phyloP scores from a whole-genome alignment of 768 basidiomycete genomes.

The Ephemerocybe angulata region DNA sequence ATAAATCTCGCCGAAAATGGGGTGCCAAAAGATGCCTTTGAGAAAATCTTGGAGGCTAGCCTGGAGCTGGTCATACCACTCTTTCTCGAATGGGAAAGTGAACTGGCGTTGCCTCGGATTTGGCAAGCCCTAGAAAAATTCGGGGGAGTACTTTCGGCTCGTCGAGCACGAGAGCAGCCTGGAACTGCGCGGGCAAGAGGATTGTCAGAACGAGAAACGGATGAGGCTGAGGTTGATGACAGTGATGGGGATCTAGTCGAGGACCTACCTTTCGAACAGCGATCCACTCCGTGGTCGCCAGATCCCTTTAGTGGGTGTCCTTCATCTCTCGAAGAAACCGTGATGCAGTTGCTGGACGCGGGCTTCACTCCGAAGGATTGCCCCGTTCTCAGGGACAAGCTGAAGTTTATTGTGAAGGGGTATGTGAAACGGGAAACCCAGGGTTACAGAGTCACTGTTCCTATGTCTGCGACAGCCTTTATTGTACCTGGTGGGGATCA shows the following conservation, averaged over 20 bases:
- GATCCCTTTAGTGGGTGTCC: constrained; percentile 62
- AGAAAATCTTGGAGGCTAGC: constrained; percentile 32
- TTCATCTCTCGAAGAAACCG: constrained; percentile 60
- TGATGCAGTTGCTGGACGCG: constrained; percentile 52
- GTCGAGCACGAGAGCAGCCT: constrained; percentile 33
- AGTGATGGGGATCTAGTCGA: constrained; percentile 33
- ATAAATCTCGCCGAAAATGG: constrained; percentile 66
- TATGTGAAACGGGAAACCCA: constrained; percentile 39
- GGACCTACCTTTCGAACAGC: constrained; percentile 29
- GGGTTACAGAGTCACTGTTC: constrained; percentile 47
- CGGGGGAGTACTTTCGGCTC: constrained; percentile 40
- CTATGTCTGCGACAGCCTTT: constrained; percentile 59
- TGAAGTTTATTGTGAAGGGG: constrained; percentile 44
- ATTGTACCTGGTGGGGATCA: constrained; percentile 49
- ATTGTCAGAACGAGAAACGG: constrained; percentile 34
- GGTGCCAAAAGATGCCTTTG: constrained; percentile 42
- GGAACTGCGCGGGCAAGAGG: constrained; percentile 45
- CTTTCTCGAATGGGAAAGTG: constrained; percentile 43
- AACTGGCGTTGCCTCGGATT: constrained; percentile 33
- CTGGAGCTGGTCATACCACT: constrained; percentile 34
- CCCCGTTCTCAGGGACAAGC: constrained; percentile 50
- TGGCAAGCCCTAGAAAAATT: constrained; percentile 37
- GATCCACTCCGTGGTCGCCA: constrained; percentile 67
- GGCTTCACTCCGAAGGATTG: constrained; percentile 53
- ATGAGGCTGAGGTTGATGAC: constrained; percentile 36